phyloP scores from a whole-genome alignment of 2,329 filamentous ascomycete genomes.

The Tolypocladium sp. region DNA sequence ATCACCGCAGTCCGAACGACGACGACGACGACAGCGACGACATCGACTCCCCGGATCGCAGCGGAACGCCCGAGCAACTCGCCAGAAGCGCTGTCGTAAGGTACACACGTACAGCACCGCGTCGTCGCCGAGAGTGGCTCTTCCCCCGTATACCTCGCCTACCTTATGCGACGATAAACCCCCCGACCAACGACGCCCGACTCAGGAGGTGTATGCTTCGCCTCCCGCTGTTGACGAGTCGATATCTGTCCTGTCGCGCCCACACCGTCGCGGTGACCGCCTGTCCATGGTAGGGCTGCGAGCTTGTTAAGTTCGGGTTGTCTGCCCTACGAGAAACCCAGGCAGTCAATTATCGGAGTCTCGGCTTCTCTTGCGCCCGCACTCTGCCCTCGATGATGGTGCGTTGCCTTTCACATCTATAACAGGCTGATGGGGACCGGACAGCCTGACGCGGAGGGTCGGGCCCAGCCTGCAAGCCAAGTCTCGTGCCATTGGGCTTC shows the following conservation, averaged over 20 bases:
- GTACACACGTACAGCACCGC: neutral
- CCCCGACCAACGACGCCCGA: constrained; percentile 13
- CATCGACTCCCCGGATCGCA: neutral
- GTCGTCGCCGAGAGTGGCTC: neutral
- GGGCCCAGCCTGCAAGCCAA: neutral
- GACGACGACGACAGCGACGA: neutral
- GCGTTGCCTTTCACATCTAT: constrained; percentile 17
- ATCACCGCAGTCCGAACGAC: neutral
- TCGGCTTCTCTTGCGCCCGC: constrained; percentile 25
- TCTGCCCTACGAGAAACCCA: constrained; percentile 14
- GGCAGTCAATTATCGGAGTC: constrained; percentile 18
- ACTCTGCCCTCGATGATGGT: constrained; percentile 39
- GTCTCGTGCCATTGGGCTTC: neutral
- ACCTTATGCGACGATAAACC: constrained; percentile 23
- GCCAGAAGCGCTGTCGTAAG: neutral
- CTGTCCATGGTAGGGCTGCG: constrained; percentile 18
- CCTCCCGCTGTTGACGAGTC: constrained; percentile 12
- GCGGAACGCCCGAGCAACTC: neutral
- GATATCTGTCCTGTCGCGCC: constrained; percentile 11
- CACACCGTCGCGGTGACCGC: constrained; percentile 13
- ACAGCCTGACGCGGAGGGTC: neutral
- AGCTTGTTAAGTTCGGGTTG: constrained; percentile 12
- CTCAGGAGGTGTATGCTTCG: constrained; percentile 22
- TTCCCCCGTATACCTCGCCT: neutral
- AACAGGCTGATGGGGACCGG: neutral